phyloP scores from a whole-genome alignment of 306 rosid species.

The Prunus davidiana region DNA sequence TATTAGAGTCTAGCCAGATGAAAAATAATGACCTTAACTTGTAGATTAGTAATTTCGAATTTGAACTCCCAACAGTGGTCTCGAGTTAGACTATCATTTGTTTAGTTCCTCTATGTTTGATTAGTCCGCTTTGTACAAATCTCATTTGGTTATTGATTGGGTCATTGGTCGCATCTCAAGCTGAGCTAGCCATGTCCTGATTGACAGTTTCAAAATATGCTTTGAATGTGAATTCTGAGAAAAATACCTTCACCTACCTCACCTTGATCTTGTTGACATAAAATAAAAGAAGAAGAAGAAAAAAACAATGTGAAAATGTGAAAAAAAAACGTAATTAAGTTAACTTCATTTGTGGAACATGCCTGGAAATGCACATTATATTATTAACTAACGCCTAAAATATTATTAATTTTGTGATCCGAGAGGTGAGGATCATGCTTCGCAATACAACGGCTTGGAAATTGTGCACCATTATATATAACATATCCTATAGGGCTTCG shows the following conservation, averaged over 20 bases:
- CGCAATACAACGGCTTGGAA: background rate
- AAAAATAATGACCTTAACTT: too few relatives aligned
- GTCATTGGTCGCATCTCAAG: too few relatives aligned
- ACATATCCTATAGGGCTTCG: too few relatives aligned
- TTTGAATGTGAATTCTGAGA: background rate
- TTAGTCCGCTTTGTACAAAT: too few relatives aligned
- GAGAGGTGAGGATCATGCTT: conserved; percentile 1
- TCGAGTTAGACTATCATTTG: too few relatives aligned
- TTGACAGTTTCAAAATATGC: too few relatives aligned
- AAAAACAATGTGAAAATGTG: background rate
- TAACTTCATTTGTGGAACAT: background rate
- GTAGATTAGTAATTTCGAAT: rapidly evolving
- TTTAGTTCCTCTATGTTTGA: too few relatives aligned
- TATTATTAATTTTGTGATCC: background rate
- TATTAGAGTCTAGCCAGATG: rapidly evolving
- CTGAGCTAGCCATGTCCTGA: too few relatives aligned
- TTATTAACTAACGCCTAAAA: background rate
- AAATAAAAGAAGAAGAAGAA: background rate
- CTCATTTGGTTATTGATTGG: too few relatives aligned
- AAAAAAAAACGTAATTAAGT: background rate
- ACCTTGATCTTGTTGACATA: background rate
- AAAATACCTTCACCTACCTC: background rate
- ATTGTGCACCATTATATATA: background rate
- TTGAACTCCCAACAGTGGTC: rapidly evolving
- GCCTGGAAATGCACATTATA: background rate